A percentile compares a stretch with the other conserved stretches of the same genome.
Conservation (phyloP, 2,329 filamentous ascomycete species). For the Orbilia brochopaga region DNA sequence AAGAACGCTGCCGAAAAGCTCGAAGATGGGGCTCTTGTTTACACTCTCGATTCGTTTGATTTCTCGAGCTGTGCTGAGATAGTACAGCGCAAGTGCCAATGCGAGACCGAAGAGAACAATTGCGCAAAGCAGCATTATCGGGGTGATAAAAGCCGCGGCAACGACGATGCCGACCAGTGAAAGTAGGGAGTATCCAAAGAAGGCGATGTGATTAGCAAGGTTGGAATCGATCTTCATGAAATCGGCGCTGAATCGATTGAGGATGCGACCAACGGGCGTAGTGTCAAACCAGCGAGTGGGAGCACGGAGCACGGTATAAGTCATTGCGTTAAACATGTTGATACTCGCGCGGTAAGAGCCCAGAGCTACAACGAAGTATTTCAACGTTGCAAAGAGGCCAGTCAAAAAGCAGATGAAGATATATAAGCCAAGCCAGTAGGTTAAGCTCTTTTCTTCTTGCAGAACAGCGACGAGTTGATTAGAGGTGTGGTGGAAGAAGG, state of each 20-base stretch:
- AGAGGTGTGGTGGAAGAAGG: constrained; percentile 59
- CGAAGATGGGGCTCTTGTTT: constrained; percentile 78
- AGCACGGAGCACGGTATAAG: constrained; percentile 71
- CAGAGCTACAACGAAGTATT: constrained; percentile 69
- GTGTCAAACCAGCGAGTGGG: constrained; percentile 82
- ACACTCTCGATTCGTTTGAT: constrained; percentile 78
- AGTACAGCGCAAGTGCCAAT: constrained; percentile 66
- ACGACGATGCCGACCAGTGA: constrained; percentile 70
- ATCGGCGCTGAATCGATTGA: constrained; percentile 79
- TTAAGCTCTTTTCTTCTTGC: constrained; percentile 59
- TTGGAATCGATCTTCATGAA: constrained; percentile 75
- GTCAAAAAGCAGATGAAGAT: constrained; percentile 66
- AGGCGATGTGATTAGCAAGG: constrained; percentile 69
- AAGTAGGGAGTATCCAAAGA: constrained; percentile 67
- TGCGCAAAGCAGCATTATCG: constrained; percentile 69
- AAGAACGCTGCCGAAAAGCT: constrained; percentile 76
- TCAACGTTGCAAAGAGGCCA: constrained; percentile 67
- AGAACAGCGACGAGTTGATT: constrained; percentile 55
- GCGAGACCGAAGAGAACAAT: constrained; percentile 66
- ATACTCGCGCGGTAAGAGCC: constrained; percentile 74
- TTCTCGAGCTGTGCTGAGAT: constrained; percentile 74
- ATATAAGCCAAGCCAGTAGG: constrained; percentile 73
- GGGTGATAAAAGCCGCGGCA: constrained; percentile 72
- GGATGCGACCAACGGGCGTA: constrained; percentile 74
- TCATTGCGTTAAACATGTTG: constrained; percentile 70